Base-by-base conservation (phyloP, 1,284 basidiomycete species). In the Austroboletus rostrupii region DNA sequence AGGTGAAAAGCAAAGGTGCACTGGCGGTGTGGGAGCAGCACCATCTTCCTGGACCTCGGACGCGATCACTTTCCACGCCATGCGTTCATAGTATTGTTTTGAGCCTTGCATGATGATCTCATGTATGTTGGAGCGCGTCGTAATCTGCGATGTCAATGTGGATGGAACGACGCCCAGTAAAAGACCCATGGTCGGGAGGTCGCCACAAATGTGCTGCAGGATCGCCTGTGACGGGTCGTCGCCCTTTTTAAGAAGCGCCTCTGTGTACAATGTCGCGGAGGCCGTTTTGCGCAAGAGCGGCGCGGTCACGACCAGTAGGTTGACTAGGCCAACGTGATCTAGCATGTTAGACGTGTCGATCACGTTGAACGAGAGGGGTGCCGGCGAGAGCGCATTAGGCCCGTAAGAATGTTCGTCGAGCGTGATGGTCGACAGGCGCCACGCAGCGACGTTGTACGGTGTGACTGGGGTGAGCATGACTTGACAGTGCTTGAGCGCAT, bases 271-370 rank as follows among this genome's bases (percentile, higher is more conserved):
- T 2, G 69, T 66, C 3, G 70, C 58, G 0, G 59, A 64, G 1
- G 61, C 44, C 1, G 57, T 45, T 47, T 53, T 56, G n/a, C 52
- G 49, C 28, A 80, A 65, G 4, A 80, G 61, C 36, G 77, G 67
- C 19, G 54, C 48, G 0, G 71, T 62, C 41, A 49, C 32, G 13
- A 33, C 32, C 16, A 33, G 9, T 13, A 33, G 8, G 16, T 81
- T 81, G 17, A 80, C 37, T 3, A 79, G 60, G 0, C 78, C 79
- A 3, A 73, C 31, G 41, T 76, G 71, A 54, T 81, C 78, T 16
- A 64, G 49, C 10, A 81, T 56, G 48, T 80, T 80, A 5, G 78
- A 79, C 0, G 79, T 77, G 28, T 82, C 78, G 47, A 82, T 77
- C 37, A 79, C 68, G 45, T 79, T 68, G 62, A 81, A 81, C 0